Evolutionary conservation across 805 yeast genomes (phyloP).

Genomic region (Candida insectalens): DNA sequence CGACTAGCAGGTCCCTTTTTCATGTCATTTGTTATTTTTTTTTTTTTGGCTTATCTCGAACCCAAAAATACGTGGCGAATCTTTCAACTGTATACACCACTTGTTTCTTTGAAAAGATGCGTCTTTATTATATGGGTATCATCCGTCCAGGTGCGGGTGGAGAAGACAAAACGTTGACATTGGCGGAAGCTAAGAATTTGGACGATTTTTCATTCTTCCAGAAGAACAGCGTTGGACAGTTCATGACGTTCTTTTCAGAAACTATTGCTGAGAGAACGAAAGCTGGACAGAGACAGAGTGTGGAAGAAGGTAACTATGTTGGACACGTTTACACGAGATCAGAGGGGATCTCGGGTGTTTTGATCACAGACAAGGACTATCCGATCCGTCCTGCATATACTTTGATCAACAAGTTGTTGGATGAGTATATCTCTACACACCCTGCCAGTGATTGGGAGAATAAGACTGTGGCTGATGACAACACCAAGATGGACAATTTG

Average conservation of each 20-base stretch:
- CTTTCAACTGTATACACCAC: too few species aligned
- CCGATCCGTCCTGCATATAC: conserved; percentile 97
- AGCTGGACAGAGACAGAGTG: conserved; percentile 86
- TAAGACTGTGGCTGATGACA: conserved; percentile 33
- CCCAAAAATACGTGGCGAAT: too few species aligned
- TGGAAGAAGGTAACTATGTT: conserved; percentile 83
- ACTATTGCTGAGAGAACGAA: conserved; percentile 85
- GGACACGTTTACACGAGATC: conserved; percentile 88
- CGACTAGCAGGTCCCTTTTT: too few species aligned
- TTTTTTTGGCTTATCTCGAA: too few species aligned
- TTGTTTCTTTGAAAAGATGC: conserved; percentile 39
- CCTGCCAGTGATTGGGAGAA: conserved; percentile 65
- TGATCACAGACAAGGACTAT: conserved; percentile 90
- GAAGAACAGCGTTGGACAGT: conserved; percentile 64
- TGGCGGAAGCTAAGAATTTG: conserved; percentile 73
- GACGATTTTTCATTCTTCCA: conserved; percentile 86
- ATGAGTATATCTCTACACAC: conserved; percentile 78
- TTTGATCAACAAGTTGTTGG: conserved; percentile 78
- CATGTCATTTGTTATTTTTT: too few species aligned
- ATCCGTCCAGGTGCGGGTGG: conserved; percentile 44
- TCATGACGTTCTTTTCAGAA: conserved; percentile 88
- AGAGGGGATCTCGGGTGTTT: conserved; percentile 87
- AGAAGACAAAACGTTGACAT: conserved; percentile 55
- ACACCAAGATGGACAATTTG: conserved; percentile 47
- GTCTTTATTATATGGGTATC: conserved; percentile 84